phyloP scores from a whole-genome alignment of 768 basidiomycete genomes.

The Hirschioporus abietinus region DNA sequence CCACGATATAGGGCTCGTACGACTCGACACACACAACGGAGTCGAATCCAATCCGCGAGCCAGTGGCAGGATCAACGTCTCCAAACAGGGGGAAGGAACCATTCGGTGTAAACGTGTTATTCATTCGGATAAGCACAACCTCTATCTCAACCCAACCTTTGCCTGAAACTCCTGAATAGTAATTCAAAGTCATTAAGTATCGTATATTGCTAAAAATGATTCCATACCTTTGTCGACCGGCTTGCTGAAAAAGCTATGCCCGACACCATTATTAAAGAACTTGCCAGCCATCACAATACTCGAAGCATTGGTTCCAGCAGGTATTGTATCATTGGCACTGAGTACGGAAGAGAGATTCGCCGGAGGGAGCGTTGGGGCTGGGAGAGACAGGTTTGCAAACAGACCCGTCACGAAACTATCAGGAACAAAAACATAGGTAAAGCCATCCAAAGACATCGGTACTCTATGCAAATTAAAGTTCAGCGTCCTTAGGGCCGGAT shows the following conservation, averaged over 20 bases:
- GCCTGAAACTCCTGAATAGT: constrained; percentile 10
- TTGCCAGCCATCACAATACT: background rate
- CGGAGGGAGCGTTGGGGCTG: background rate
- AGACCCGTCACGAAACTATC: background rate
- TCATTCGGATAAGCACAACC: constrained; percentile 31
- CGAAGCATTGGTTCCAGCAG: background rate
- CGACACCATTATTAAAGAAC: background rate
- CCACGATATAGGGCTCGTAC: constrained; percentile 38
- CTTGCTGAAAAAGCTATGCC: background rate
- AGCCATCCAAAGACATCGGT: background rate
- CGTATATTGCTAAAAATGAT: background rate
- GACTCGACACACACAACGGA: constrained; percentile 34
- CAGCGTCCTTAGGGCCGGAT: background rate
- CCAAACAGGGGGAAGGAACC: constrained; percentile 25
- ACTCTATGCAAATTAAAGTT: background rate
- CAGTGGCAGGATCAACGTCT: background rate
- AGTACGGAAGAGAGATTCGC: background rate
- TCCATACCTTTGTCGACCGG: background rate
- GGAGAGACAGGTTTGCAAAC: background rate
- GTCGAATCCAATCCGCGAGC: constrained; percentile 30
- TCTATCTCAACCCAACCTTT: constrained; percentile 31
- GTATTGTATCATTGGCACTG: background rate
- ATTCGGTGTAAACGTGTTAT: constrained; percentile 28
- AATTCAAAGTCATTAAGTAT: background rate
- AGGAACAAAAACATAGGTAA: background rate